A percentile compares a stretch with the other conserved stretches of the same genome.
These are phyloP conservation scores for Gypsophila paniculata DNA, from an alignment of 179 eudicot species.

Conservation along the genomic window DNA sequence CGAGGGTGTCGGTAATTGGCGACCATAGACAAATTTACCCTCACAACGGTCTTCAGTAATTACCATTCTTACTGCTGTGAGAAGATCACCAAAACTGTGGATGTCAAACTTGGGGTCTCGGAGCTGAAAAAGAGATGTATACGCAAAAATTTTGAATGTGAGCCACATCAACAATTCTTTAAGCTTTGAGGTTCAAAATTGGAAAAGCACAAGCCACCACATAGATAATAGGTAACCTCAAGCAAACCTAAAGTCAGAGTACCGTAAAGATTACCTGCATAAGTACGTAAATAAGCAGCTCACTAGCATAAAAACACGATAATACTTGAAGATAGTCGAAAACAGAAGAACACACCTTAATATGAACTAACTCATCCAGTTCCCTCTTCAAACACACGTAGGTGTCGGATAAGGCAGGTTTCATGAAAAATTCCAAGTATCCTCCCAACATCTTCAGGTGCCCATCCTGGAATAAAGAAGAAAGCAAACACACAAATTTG, in stretches of 20 bases:
- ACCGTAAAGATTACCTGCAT: not conserved
- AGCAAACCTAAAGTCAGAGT: not conserved
- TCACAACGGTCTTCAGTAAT: slow-evolving; percentile 79
- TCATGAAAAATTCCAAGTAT: slow-evolving; percentile 94
- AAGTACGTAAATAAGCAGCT: not conserved
- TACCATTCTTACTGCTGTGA: slow-evolving; percentile 59
- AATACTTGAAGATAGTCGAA: not conserved
- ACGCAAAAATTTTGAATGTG: not conserved
- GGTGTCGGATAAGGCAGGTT: slow-evolving; percentile 72
- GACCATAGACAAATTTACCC: slow-evolving; percentile 80
- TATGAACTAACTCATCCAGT: slow-evolving; percentile 62
- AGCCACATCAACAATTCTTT: not conserved
- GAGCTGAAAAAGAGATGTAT: slow-evolving; percentile 41
- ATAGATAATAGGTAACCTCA: not conserved
- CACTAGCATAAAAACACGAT: not conserved
- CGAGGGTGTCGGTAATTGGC: slow-evolving; percentile 44
- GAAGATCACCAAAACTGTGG: slow-evolving; percentile 42
- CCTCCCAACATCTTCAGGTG: slow-evolving; percentile 90
- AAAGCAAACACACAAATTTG: not conserved
- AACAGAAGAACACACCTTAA: slow-evolving; percentile 47
- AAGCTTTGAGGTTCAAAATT: not conserved
- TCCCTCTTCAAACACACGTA: slow-evolving; percentile 78
- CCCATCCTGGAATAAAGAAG: slow-evolving; percentile 50
- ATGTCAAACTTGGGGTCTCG: slow-evolving; percentile 52
- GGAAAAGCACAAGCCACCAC: not conserved